A percentile compares a stretch with the other conserved stretches of the same genome.
These are phyloP conservation scores for Hordeum marinum DNA, from an alignment of 176 grass and related monocot genomes.

Conservation along the genomic window DNA sequence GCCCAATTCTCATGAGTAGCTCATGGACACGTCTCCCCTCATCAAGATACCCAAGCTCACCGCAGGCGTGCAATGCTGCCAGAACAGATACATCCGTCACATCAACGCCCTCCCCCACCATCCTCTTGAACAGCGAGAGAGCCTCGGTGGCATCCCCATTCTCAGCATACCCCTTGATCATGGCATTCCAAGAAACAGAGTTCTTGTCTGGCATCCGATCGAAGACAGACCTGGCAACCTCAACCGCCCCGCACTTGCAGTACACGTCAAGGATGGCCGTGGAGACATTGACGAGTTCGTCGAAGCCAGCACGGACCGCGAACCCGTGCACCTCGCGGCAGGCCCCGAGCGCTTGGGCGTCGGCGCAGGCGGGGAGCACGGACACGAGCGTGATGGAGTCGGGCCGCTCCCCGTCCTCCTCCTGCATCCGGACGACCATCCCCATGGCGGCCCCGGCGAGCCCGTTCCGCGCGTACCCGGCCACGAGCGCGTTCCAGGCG, in stretches of 20 bases:
- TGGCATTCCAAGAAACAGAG: constrained; percentile 54
- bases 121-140: constrained; percentile 34
- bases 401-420: constrained; percentile 20
- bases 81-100: constrained; percentile 36
- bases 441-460: constrained; percentile 25
- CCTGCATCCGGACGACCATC: constrained; percentile 37
- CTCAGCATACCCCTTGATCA: constrained; percentile 49
- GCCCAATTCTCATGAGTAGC: constrained; percentile 13
- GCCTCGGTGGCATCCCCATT: constrained; percentile 39
- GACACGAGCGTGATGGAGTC: constrained; percentile 49
- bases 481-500: constrained; percentile 52
- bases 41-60: constrained; percentile 42
- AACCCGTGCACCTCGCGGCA: constrained; percentile 43
- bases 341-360: background rate
- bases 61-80: constrained; percentile 41
- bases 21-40: constrained; percentile 45
- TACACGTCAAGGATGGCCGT: constrained; percentile 52
- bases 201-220: constrained; percentile 38
- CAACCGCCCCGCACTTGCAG: constrained; percentile 41
- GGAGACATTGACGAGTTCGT: constrained; percentile 40
- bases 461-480: constrained; percentile 40
- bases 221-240: constrained; percentile 25
- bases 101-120: constrained; percentile 37
- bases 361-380: constrained; percentile 28
- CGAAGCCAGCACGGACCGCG: constrained; percentile 14